A percentile compares a stretch with the other conserved stretches of the same genome.
phyloP scores from a whole-genome alignment of 495 filamentous ascomycete genomes.

The Trichodelitschia bisporula region DNA sequence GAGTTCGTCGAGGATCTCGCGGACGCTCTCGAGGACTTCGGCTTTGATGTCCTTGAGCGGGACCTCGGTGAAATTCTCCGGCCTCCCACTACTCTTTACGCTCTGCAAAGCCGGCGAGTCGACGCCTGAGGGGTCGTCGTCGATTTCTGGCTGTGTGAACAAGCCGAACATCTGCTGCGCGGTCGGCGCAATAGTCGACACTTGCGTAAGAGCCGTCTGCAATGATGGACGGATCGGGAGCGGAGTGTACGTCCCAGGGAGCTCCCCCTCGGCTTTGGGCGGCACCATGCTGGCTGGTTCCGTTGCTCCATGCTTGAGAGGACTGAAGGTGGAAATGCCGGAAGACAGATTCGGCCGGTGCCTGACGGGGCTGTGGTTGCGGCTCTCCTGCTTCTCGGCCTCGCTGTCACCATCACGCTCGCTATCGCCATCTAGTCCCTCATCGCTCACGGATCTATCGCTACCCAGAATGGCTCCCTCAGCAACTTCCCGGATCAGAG shows the following conservation, averaged over 20 bases:
- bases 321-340: conserved; percentile 19
- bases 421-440: background rate
- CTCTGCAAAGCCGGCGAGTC: conserved; percentile 10
- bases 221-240: conserved; percentile 5
- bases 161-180: conserved; percentile 62
- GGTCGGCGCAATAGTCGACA: conserved; percentile 19
- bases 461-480: conserved; percentile 49
- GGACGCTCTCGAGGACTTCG: conserved; percentile 72
- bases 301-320: conserved; percentile 14
- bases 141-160: conserved; percentile 30
- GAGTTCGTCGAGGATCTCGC: conserved; percentile 80
- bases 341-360: conserved; percentile 20
- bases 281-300: conserved; percentile 7
- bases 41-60: conserved; percentile 39
- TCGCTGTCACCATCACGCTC: background rate
- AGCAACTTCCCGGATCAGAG: conserved; percentile 74
- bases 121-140: conserved; percentile 14
- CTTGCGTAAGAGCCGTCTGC: conserved; percentile 8
- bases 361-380: conserved; percentile 4
- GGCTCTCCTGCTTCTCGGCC: background rate
- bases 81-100: too few relatives aligned
- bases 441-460: background rate
- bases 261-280: conserved; percentile 27
- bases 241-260: conserved; percentile 24
- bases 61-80: too few relatives aligned